These are phyloP conservation scores for Russula compacta DNA, from an alignment of 768 basidiomycete species.

Conservation along the genomic window DNA sequence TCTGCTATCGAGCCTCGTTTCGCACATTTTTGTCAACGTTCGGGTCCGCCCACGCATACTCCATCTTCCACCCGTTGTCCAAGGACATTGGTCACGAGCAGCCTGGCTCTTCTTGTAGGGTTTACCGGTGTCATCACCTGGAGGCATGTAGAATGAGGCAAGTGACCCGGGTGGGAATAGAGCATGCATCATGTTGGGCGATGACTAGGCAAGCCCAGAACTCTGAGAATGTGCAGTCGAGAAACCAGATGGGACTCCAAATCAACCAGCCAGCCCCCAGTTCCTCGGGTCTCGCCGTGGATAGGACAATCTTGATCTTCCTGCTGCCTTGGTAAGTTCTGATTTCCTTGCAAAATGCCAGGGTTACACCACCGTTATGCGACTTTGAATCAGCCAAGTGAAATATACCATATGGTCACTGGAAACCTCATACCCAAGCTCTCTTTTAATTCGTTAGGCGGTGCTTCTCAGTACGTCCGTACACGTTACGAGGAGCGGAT, in stretches of 20 bases:
- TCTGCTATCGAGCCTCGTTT: not conserved
- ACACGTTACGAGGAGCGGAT: too few species aligned
- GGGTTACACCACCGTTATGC: not conserved
- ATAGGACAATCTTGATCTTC: not conserved
- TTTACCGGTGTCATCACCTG: not conserved
- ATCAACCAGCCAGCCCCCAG: not conserved
- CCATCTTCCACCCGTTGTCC: not conserved
- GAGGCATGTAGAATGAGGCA: not conserved
- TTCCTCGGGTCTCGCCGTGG: not conserved
- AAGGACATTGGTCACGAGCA: slow-evolving; percentile 4
- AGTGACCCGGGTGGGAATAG: not conserved
- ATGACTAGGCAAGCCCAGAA: slow-evolving; percentile 1
- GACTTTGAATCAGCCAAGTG: not conserved
- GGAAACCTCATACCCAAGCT: too few species aligned
- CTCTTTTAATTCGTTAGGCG: too few species aligned
- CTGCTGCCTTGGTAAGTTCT: not conserved
- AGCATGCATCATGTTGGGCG: not conserved
- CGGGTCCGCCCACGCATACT: not conserved
- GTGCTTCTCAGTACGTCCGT: too few species aligned
- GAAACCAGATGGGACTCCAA: not conserved
- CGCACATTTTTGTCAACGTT: not conserved
- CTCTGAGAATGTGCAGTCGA: not conserved
- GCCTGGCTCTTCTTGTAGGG: not conserved
- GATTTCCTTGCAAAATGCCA: not conserved
- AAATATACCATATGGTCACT: not conserved